phyloP scores from a whole-genome alignment of 2,329 filamentous ascomycete species.

The Cladosporium phlei region DNA sequence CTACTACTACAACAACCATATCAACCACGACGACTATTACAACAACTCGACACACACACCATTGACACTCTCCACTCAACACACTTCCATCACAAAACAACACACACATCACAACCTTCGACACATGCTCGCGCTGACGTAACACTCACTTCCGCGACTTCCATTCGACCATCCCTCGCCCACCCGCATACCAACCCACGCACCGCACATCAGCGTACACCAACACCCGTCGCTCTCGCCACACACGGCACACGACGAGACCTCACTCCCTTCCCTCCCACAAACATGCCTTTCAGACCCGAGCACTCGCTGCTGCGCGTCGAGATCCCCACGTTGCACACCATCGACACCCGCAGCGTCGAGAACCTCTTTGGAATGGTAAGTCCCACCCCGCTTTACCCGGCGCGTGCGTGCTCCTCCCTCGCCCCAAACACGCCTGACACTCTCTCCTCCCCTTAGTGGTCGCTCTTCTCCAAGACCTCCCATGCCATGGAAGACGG shows the following conservation, averaged over 20 bases:
- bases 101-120: neutral
- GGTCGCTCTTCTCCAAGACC: constrained; percentile 84
- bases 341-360: constrained; percentile 87
- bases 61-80: neutral
- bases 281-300: constrained; percentile 72
- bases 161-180: neutral
- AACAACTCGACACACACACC: neutral
- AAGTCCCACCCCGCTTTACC: constrained; percentile 14
- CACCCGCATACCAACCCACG: neutral
- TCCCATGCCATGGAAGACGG: constrained; percentile 92
- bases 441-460: constrained; percentile 21
- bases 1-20: too few relatives aligned
- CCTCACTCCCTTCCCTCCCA: neutral
- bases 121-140: constrained; percentile 9
- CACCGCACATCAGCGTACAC: constrained; percentile 3
- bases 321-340: constrained; percentile 86
- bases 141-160: too few relatives aligned
- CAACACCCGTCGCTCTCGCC: constrained; percentile 5
- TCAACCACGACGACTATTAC: too few relatives aligned
- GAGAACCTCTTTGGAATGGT: constrained; percentile 89
- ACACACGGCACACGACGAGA: constrained; percentile 7
- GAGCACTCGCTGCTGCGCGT: constrained; percentile 84
- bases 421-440: too few relatives aligned
- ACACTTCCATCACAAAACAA: neutral
- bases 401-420: too few relatives aligned